Evolutionary conservation across 192 early-diverging fungal species (phyloP).

Genomic region (Coemansia sp.): DNA sequence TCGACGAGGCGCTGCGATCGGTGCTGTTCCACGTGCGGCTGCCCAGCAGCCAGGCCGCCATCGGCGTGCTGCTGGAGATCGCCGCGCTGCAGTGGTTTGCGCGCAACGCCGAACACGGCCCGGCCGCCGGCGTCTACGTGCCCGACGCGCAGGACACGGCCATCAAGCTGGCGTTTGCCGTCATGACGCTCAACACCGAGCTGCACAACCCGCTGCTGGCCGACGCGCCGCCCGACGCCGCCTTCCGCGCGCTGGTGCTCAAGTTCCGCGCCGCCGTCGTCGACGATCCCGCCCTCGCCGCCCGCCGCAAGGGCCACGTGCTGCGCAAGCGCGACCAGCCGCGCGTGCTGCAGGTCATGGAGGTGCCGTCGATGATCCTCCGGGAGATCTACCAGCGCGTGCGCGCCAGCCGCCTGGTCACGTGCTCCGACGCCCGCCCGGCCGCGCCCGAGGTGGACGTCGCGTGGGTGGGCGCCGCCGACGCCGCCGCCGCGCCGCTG

Average conservation of each 20-base stretch:
- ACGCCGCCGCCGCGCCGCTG: slow-evolving; percentile 28
- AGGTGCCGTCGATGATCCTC: slow-evolving; percentile 45
- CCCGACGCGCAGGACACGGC: slow-evolving; percentile 55
- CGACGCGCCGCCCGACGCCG: slow-evolving; percentile 43
- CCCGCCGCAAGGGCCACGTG: slow-evolving; percentile 56
- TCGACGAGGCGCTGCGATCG: slow-evolving; percentile 57
- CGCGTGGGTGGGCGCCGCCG: slow-evolving; percentile 49
- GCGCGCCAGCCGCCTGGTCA: slow-evolving; percentile 41
- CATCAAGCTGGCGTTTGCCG: slow-evolving; percentile 53
- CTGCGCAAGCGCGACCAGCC: slow-evolving; percentile 60
- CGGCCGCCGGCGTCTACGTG: slow-evolving; percentile 28
- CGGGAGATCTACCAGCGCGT: slow-evolving; percentile 49
- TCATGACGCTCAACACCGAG: slow-evolving; percentile 57
- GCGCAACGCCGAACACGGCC: slow-evolving; percentile 34
- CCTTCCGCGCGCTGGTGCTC: slow-evolving; percentile 41
- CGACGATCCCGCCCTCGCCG: slow-evolving; percentile 50
- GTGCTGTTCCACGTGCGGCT: slow-evolving; percentile 53
- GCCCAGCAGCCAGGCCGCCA: slow-evolving; percentile 40
- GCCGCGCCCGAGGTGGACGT: slow-evolving; percentile 52
- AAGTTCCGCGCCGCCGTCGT: slow-evolving; percentile 56
- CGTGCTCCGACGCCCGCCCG: slow-evolving; percentile 49
- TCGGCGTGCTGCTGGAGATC: slow-evolving; percentile 52
- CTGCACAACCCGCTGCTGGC: slow-evolving; percentile 54
- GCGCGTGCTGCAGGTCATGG: slow-evolving; percentile 56
- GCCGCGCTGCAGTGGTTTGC: slow-evolving; percentile 53